phyloP scores from a whole-genome alignment of 345 rosid genomes.

The Linum trigynum region DNA sequence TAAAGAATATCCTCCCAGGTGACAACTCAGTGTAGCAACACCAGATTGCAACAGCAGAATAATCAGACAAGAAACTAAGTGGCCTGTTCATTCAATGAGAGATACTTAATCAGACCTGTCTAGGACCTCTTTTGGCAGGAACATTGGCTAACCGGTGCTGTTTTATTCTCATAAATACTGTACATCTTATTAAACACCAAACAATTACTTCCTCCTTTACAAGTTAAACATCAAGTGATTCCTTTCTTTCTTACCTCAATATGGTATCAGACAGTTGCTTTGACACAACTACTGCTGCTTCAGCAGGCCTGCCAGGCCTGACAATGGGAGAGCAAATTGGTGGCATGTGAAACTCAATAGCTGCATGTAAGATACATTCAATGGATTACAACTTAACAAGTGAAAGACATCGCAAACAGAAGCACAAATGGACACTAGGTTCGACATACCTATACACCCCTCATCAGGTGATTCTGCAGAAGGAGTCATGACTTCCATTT shows the following conservation, averaged over 20 bases:
- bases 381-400: constrained; percentile 1
- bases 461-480: constrained; percentile 62
- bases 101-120: background rate
- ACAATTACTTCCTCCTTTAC: too few species aligned
- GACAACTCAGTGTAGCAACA: too few species aligned
- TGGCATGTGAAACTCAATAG: constrained; percentile 90
- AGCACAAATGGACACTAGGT: background rate
- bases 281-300: constrained; percentile 65
- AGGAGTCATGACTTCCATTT: constrained; percentile 96
- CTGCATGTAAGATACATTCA: constrained; percentile 32
- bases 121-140: background rate
- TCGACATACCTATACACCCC: constrained; percentile 57
- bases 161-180: too few species aligned
- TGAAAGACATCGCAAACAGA: background rate
- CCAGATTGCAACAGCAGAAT: too few species aligned
- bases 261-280: constrained; percentile 73
- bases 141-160: background rate
- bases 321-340: constrained; percentile 87
- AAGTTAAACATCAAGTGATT: background rate
- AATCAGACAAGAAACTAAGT: too few species aligned
- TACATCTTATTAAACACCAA: too few species aligned
- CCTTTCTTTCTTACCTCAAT: constrained; percentile 36
- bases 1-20: too few species aligned
- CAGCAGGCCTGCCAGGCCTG: constrained; percentile 95
- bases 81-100: too few species aligned